Evolutionary conservation across 1,284 basidiomycete genomes (phyloP).

Genomic region (Ceratobasidium papillatum): DNA sequence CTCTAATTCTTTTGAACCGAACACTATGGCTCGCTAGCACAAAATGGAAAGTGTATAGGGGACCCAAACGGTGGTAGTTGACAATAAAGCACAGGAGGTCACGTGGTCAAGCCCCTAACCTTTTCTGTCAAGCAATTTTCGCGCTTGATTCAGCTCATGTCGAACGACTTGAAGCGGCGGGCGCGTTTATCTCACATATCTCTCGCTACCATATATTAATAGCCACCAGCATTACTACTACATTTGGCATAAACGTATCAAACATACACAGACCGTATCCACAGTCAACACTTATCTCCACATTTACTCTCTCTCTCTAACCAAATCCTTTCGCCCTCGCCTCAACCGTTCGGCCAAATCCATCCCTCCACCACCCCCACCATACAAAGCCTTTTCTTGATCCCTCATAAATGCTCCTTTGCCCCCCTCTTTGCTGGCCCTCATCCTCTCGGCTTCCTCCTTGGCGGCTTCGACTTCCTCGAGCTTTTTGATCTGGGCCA

Average conservation of each 20-base stretch:
- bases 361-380: conserved; percentile 60
- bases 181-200: too few relatives aligned
- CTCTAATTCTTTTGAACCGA: too few relatives aligned
- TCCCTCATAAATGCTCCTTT: conserved; percentile 75
- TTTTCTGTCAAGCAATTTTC: too few relatives aligned
- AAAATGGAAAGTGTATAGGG: too few relatives aligned
- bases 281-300: not conserved
- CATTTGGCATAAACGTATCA: not conserved
- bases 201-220: not conserved
- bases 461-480: conserved; percentile 75
- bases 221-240: not conserved
- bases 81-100: too few relatives aligned
- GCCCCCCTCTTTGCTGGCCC: conserved; percentile 61
- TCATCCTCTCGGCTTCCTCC: conserved; percentile 64
- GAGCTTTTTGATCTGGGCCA: conserved; percentile 68
- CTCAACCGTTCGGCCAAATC: conserved; percentile 79
- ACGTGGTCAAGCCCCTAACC: too few relatives aligned
- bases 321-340: conserved; percentile 70
- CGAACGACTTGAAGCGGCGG: too few relatives aligned
- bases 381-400: conserved; percentile 81
- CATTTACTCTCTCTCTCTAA: conserved; percentile 62
- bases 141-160: too few relatives aligned
- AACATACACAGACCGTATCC: not conserved
- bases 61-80: too few relatives aligned
- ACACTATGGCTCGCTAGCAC: too few relatives aligned